Evolutionary conservation across 495 filamentous ascomycete genomes (phyloP), one percentile per base, ranked within the genome.

Genomic region (Penicillium bialowiezense): DNA sequence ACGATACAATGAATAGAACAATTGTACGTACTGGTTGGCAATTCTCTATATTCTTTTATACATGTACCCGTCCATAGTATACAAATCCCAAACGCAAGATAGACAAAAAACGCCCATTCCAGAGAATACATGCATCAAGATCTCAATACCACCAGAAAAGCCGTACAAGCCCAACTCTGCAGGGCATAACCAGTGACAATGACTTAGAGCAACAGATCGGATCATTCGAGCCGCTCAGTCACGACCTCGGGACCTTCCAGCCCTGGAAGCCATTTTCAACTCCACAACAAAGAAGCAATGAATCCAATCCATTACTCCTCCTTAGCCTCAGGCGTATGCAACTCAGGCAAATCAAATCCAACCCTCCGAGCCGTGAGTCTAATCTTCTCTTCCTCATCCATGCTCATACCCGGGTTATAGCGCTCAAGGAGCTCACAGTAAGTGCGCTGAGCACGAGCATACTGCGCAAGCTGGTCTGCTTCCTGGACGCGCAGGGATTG

Each of bases 351-450:
- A 71, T 95, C 78, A 83, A 96, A 86, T 20, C 92, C 93, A 37
- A 97, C 89, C 67, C 89, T 79, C 68, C 88, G 74, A 12, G 93
- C 92, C 50, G 89, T 88, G 74, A 96, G 71, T 48, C 88, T 61
- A 33, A 96, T 83, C 52, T 83, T 75, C 72, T 95, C 90, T 69
- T 95, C 89, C 68, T 93, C 85, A 56, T 85, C 82, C 82, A 92
- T 83, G 38, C 71, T 71, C 82, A 91, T 86, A 5, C 90, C 89
- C 6, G 91, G 91, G 63, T 97, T 98, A 69, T 97, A 98, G 58
- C 90, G 77, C 64, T 96, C 92, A 19, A 97, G 51, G 29, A 97
- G 67, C 33, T 79, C 82, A 6, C 79, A 77, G 59, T 97, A 96
- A 65, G 79, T 79, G 14, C 91, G 73, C 69, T 98, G 93, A 29